These are phyloP conservation scores for Saturnispora besseyi DNA, from an alignment of 805 yeast species.

Conservation along the genomic window DNA sequence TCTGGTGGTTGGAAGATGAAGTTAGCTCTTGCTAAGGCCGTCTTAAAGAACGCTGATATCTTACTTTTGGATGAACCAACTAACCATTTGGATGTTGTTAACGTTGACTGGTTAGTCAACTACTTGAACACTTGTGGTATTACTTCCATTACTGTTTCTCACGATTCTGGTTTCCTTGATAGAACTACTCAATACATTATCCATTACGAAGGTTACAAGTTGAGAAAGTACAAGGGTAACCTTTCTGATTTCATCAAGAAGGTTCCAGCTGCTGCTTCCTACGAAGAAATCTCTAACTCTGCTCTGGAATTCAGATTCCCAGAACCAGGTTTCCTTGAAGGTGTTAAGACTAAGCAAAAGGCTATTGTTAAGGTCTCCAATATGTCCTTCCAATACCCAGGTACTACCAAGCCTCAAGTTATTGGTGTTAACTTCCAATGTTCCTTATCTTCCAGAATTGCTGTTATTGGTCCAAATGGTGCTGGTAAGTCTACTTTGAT, in stretches of 20 bases:
- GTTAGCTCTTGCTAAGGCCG: constrained; percentile 98
- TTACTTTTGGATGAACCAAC: constrained; percentile 99
- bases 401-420: constrained; percentile 95
- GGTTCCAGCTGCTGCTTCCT: constrained; percentile 98
- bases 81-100: constrained; percentile 99
- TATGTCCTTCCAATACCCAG: constrained; percentile 99
- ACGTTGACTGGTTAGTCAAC: constrained; percentile 99
- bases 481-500: constrained; percentile 99
- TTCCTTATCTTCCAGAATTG: constrained; percentile 98
- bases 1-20: constrained; percentile 99
- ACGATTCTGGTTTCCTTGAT: constrained; percentile 99
- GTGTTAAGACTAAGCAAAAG: constrained; percentile 99
- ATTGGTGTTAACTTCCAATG: constrained; percentile 92
- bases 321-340: constrained; percentile 99
- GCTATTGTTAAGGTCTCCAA: constrained; percentile 97
- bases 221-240: constrained; percentile 99
- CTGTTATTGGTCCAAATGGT: constrained; percentile 99
- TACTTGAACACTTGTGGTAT: constrained; percentile 98
- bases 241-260: constrained; percentile 96
- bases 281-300: constrained; percentile 98
- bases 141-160: constrained; percentile 97
- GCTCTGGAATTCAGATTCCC: constrained; percentile 97
- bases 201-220: constrained; percentile 99
- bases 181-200: constrained; percentile 95
- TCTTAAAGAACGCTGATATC: constrained; percentile 95